Conservation (phyloP, 2,329 filamentous ascomycete genomes). For the Peltaster fructicola region DNA sequence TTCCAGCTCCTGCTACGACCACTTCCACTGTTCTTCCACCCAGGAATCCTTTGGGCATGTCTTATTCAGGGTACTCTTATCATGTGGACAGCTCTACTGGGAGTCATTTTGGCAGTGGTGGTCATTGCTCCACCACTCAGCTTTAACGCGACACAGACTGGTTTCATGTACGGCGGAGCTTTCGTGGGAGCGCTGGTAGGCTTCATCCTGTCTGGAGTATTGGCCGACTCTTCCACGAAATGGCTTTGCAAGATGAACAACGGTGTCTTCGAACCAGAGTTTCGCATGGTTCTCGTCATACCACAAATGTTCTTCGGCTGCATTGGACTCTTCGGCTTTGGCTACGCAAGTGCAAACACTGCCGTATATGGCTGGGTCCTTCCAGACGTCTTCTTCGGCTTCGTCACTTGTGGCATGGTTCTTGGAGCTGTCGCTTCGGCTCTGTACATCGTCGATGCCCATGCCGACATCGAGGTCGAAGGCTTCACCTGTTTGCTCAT, state of each 20-base stretch:
- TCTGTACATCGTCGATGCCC: conserved; percentile 77
- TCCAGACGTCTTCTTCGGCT: conserved; percentile 61
- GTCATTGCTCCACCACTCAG: conserved; percentile 63
- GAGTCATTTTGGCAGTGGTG: conserved; percentile 57
- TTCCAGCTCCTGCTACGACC: conserved; percentile 46
- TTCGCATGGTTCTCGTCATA: conserved; percentile 59
- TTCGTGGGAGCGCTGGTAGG: conserved; percentile 69
- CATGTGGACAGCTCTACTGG: conserved; percentile 83
- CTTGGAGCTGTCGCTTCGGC: conserved; percentile 69
- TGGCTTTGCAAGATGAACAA: conserved; percentile 52
- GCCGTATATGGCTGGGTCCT: conserved; percentile 48
- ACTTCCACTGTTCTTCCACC: conserved; percentile 62
- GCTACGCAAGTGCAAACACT: conserved; percentile 45
- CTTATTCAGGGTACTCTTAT: conserved; percentile 74
- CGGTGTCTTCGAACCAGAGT: conserved; percentile 76
- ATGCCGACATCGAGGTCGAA: conserved; percentile 67
- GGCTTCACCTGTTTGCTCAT: conserved; percentile 74
- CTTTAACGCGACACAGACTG: conserved; percentile 60
- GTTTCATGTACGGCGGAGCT: conserved; percentile 64
- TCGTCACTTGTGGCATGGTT: conserved; percentile 74
- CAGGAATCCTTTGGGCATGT: conserved; percentile 60
- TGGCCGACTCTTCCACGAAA: conserved; percentile 55
- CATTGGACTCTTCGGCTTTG: conserved; percentile 66
- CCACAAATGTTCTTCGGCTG: conserved; percentile 61
- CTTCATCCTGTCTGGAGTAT: conserved; percentile 49